Conservation (phyloP, 148 eudicot species). For the Dysphania ambrosioides region DNA sequence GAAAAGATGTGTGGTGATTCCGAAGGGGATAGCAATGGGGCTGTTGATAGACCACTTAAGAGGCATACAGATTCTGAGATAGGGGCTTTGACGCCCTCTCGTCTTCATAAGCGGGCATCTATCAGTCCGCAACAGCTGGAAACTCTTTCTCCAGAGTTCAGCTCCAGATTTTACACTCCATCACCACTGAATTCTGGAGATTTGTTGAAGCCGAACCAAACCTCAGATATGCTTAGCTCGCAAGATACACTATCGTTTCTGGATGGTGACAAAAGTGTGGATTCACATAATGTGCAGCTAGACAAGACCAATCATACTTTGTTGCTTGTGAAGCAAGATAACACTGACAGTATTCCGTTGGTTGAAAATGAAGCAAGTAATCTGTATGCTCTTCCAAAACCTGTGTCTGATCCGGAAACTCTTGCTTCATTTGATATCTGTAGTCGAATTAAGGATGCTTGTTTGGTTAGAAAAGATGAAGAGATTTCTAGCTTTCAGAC, state of each 20-base stretch:
- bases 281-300: conserved; percentile 8
- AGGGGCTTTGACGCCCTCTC: conserved; percentile 32
- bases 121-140: conserved; percentile 49
- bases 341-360: conserved; percentile 17
- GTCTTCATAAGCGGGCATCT: conserved; percentile 46
- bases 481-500: conserved; percentile 23
- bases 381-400: conserved; percentile 6
- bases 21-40: conserved; percentile 35
- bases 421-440: conserved; percentile 31
- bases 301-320: conserved; percentile 5
- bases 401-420: conserved; percentile 19
- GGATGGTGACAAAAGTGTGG: conserved; percentile 19
- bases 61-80: conserved; percentile 43
- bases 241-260: conserved; percentile 25
- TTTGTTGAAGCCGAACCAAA: conserved; percentile 23
- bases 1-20: conserved; percentile 38
- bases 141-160: conserved; percentile 46
- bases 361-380: conserved; percentile 24
- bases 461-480: conserved; percentile 27
- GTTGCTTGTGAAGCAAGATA: conserved; percentile 15
- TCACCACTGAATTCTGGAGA: conserved; percentile 34
- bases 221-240: conserved; percentile 26
- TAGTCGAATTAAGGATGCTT: conserved; percentile 28
- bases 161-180: conserved; percentile 34
- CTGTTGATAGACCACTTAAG: conserved; percentile 47